Evolutionary conservation across 768 basidiomycete genomes (phyloP).

Genomic region (Amanita muscaria): DNA sequence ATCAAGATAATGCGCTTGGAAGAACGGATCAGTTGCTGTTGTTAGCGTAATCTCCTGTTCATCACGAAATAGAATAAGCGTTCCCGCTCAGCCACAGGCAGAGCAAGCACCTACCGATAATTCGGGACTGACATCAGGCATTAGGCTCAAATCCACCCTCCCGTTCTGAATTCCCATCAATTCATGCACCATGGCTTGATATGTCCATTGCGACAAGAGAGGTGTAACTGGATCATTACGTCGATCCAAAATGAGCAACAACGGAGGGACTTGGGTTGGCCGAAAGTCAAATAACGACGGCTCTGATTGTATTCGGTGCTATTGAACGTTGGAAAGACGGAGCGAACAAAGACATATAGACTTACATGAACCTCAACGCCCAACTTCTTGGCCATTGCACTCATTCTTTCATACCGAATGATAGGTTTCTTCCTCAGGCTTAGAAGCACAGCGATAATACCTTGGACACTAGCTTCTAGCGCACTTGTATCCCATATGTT

Average conservation of each 20-base stretch:
- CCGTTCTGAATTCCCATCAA: constrained; percentile 90
- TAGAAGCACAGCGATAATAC: constrained; percentile 77
- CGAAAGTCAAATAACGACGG: constrained; percentile 88
- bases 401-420: constrained; percentile 92
- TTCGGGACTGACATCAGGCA: constrained; percentile 83
- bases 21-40: constrained; percentile 88
- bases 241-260: constrained; percentile 88
- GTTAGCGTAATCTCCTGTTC: constrained; percentile 88
- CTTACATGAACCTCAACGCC: constrained; percentile 78
- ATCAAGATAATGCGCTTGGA: constrained; percentile 79
- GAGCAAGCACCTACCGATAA: constrained; percentile 48
- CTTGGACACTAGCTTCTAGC: constrained; percentile 70
- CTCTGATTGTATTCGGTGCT: constrained; percentile 79
- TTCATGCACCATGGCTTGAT: constrained; percentile 99
- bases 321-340: constrained; percentile 5
- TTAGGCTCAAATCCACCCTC: constrained; percentile 73
- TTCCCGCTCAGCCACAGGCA: background rate
- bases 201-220: constrained; percentile 95
- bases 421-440: constrained; percentile 95
- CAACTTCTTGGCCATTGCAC: constrained; percentile 83
- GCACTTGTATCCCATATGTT: constrained; percentile 69
- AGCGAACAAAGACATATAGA: background rate
- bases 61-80: background rate
- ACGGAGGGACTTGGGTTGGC: constrained; percentile 76
- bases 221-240: constrained; percentile 97